Evolutionary conservation across 2,329 filamentous ascomycete species (phyloP).

Genomic region (Pseudocercospora fuligena): DNA sequence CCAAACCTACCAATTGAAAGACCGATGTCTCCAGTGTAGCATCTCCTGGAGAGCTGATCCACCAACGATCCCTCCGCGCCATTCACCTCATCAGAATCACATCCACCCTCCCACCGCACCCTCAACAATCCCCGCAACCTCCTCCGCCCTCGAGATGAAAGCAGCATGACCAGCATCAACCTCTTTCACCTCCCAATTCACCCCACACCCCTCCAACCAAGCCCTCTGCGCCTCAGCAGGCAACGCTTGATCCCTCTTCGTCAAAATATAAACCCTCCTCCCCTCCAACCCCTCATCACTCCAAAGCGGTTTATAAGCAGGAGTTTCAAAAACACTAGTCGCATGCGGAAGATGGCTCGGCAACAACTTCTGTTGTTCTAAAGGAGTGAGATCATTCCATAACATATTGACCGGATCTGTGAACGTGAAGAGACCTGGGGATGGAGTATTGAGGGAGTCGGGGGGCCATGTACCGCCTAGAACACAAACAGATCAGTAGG

Average conservation of each 20-base stretch:
- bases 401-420: conserved; percentile 15
- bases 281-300: conserved; percentile 20
- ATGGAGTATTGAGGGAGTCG: conserved; percentile 11
- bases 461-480: neutral
- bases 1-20: no score
- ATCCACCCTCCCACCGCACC: conserved; percentile 12
- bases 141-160: conserved; percentile 17
- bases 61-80: no score
- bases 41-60: no score
- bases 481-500: no score
- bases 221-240: conserved; percentile 15
- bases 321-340: conserved; percentile 15
- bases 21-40: no score
- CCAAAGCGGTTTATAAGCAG: conserved; percentile 24
- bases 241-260: conserved; percentile 19
- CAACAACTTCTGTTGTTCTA: conserved; percentile 15
- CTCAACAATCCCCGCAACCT: conserved; percentile 20
- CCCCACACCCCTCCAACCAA: conserved; percentile 18
- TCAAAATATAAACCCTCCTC: conserved; percentile 22
- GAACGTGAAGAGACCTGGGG: conserved; percentile 20
- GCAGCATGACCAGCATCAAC: conserved; percentile 24
- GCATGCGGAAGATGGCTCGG: conserved; percentile 21
- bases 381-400: conserved; percentile 21
- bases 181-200: conserved; percentile 25
- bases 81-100: neutral